Conservation (phyloP, 495 filamentous ascomycete genomes). For the Aspergillus haitiensis region DNA sequence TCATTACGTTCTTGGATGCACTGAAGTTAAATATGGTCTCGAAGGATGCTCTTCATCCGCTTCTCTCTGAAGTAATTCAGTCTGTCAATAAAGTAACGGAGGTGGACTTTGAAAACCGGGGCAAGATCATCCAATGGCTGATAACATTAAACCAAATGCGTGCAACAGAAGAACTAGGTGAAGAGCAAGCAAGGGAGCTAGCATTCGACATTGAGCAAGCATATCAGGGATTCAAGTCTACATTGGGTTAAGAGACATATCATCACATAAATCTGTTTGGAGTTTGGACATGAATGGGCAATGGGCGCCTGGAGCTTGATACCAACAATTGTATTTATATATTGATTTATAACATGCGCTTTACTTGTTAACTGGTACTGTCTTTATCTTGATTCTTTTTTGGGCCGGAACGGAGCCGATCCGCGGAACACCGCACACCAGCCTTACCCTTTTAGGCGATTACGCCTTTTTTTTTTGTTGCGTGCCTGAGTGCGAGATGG, state of each 20-base stretch:
- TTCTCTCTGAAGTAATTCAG: slow-evolving; percentile 92
- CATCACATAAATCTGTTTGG: slow-evolving; percentile 4
- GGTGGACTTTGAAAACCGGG: slow-evolving; percentile 86
- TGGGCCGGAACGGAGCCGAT: slow-evolving; percentile 25
- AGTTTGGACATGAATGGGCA: not conserved
- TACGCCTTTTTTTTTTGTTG: slow-evolving; percentile 39
- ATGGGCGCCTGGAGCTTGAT: slow-evolving; percentile 21
- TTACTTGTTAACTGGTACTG: slow-evolving; percentile 13
- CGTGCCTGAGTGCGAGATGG: slow-evolving; percentile 19
- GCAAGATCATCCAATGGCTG: slow-evolving; percentile 97
- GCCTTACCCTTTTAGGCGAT: slow-evolving; percentile 45
- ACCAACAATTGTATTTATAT: slow-evolving; percentile 8
- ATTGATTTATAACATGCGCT: slow-evolving; percentile 2
- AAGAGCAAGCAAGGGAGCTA: slow-evolving; percentile 84
- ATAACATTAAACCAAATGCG: slow-evolving; percentile 97
- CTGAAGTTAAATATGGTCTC: slow-evolving; percentile 83
- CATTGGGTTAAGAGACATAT: slow-evolving; percentile 46
- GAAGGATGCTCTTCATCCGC: slow-evolving; percentile 92
- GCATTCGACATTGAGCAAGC: slow-evolving; percentile 86
- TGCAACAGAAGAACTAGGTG: slow-evolving; percentile 83
- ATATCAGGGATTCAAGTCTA: slow-evolving; percentile 86
- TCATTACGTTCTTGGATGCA: slow-evolving; percentile 97
- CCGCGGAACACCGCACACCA: slow-evolving; percentile 35
- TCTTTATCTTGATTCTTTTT: slow-evolving; percentile 15
- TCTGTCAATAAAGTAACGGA: slow-evolving; percentile 95